Evolutionary conservation across 192 early-diverging fungal species (phyloP).

Genomic region (Dissophora globulifera): DNA sequence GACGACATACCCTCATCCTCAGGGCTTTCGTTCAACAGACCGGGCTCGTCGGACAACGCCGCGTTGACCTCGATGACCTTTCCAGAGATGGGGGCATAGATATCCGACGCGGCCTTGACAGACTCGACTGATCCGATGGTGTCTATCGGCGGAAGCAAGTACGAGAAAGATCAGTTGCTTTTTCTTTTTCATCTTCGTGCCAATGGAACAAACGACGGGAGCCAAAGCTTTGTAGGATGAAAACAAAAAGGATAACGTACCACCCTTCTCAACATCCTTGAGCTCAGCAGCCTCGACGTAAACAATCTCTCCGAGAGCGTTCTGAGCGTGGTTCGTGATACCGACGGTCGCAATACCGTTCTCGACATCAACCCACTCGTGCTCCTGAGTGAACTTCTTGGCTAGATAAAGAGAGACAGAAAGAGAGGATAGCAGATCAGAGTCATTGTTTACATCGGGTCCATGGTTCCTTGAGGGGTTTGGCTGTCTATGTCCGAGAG

Average conservation of each 20-base stretch:
- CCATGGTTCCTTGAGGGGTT: no score
- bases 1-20: constrained; percentile 73
- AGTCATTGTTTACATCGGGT: no score
- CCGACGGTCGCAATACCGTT: constrained; percentile 85
- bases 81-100: constrained; percentile 88
- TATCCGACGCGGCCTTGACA: constrained; percentile 95
- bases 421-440: no score
- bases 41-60: constrained; percentile 71
- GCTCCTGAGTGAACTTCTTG: constrained; percentile 84
- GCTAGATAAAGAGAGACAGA: no score
- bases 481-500: no score
- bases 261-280: constrained; percentile 65
- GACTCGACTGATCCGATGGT: constrained; percentile 83
- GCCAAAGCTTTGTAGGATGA: neutral
- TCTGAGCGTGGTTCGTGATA: constrained; percentile 92
- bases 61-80: constrained; percentile 84
- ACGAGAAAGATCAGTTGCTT: constrained; percentile 1
- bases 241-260: constrained; percentile 51
- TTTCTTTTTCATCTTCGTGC: no score
- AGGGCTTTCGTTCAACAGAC: constrained; percentile 80
- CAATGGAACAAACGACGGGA: no score
- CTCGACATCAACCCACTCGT: constrained; percentile 92
- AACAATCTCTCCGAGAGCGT: constrained; percentile 93
- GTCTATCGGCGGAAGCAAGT: constrained; percentile 15
- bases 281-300: constrained; percentile 88